Conservation (phyloP, 805 yeast species). For the Candida incommunis region DNA sequence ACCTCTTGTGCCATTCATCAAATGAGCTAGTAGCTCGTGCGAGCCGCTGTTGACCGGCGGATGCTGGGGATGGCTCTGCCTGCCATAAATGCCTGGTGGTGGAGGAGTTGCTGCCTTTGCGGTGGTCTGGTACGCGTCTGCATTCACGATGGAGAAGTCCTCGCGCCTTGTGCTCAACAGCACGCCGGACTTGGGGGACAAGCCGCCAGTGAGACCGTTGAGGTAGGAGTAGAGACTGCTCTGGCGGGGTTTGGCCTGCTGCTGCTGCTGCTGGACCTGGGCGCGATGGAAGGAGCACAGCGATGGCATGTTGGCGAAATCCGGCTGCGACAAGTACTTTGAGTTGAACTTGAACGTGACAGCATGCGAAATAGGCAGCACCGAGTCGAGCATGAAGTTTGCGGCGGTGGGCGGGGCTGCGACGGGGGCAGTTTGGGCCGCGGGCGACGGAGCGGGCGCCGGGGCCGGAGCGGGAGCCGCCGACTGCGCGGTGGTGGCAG, state of each 20-base stretch:
- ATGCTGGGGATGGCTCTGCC: constrained; percentile 6
- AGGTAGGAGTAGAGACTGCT: constrained; percentile 15
- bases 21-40: constrained; percentile 68
- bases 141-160: constrained; percentile 19
- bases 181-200: constrained; percentile 6
- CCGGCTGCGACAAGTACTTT: constrained; percentile 1
- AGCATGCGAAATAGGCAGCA: constrained; percentile 16
- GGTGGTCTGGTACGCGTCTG: constrained; percentile 10
- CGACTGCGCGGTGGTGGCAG: constrained; percentile 3
- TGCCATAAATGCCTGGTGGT: constrained; percentile 53
- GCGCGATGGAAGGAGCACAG: constrained; percentile 14
- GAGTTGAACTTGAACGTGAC: constrained; percentile 6
- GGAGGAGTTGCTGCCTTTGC: constrained; percentile 40
- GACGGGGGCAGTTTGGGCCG: constrained; percentile 5
- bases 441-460: constrained; percentile 16
- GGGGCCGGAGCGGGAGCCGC: constrained; percentile 19
- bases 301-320: constrained; percentile 20
- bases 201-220: constrained; percentile 3
- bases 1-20: constrained; percentile 49
- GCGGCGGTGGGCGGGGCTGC: constrained; percentile 3
- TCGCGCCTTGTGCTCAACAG: neutral
- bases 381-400: constrained; percentile 10
- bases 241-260: constrained; percentile 21
- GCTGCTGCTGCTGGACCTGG: constrained; percentile 25
- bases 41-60: constrained; percentile 29